Evolutionary conservation across 208 protist genomes (phyloP).

Genomic region (Strigomonas culicis): DNA sequence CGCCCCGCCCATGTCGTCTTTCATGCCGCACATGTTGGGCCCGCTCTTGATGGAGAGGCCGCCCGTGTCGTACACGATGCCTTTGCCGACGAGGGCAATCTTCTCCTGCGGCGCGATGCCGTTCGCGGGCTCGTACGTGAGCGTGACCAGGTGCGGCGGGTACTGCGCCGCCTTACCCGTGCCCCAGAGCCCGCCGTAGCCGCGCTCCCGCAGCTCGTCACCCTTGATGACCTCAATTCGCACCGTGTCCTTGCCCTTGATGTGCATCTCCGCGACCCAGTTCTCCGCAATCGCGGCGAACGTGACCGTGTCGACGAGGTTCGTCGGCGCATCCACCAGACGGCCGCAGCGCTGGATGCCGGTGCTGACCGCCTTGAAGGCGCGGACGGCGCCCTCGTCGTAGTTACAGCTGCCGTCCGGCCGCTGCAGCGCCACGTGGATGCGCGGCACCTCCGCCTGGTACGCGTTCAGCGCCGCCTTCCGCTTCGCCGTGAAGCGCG

Average conservation of each 20-base stretch:
- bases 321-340: slow-evolving; percentile 81
- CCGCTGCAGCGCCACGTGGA: slow-evolving; percentile 28
- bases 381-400: slow-evolving; percentile 25
- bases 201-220: slow-evolving; percentile 75
- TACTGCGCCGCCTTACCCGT: slow-evolving; percentile 85
- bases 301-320: slow-evolving; percentile 79
- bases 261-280: slow-evolving; percentile 33
- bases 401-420: slow-evolving; percentile 12
- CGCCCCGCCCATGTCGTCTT: slow-evolving; percentile 91
- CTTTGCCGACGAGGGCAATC: slow-evolving; percentile 87
- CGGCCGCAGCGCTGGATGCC: slow-evolving; percentile 72
- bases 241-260: slow-evolving; percentile 25
- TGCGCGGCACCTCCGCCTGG: slow-evolving; percentile 27
- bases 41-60: slow-evolving; percentile 83
- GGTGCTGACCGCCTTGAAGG: slow-evolving; percentile 20
- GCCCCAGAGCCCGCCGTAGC: slow-evolving; percentile 82
- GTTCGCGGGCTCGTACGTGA: slow-evolving; percentile 62
- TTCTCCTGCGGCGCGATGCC: slow-evolving; percentile 51
- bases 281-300: slow-evolving; percentile 71
- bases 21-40: slow-evolving; percentile 86
- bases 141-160: slow-evolving; percentile 72
- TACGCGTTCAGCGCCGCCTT: slow-evolving; percentile 41
- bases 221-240: slow-evolving; percentile 48
- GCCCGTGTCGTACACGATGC: slow-evolving; percentile 92
- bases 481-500: slow-evolving; percentile 63